Evolutionary conservation across 1,284 basidiomycete genomes (phyloP), one percentile per base, ranked within the genome.

Genomic region (Marasmius sp.): DNA sequence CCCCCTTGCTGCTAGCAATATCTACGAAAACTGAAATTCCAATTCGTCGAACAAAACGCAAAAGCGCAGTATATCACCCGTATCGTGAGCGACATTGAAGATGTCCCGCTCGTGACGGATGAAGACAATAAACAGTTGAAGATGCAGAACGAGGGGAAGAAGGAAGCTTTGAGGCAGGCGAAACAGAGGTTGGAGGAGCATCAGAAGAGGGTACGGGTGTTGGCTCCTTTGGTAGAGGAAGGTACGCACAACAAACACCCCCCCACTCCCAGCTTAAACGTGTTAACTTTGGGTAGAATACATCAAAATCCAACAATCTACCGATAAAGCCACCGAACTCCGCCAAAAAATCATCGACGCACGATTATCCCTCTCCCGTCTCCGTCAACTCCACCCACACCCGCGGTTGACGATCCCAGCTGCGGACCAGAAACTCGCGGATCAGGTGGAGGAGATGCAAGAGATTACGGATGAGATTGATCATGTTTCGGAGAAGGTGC

Each of bases 1-100:
- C 7, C 7, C 20, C 58, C 27, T 49, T 62, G 62, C 53, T n/a
- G n/a, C 60, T 53, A 94, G 91, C 82, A 88, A 3, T 91, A 88
- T 70, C 81, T 95, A 47, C 82, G 90, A n/a, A 89, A 91, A 67
- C 83, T 94, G 27, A 95, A 95, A 73, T 93, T 92, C 69, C 89
- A 90, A 65, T 94, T 92, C 68, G 78, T 94, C 22, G 92, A 95
- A 69, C 91, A 93, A 73, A 92, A 93, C 67, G 91, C 93, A 3
- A 95, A 95, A 72, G 85, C 92, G 65, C 87, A 89, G 72, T 95
- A 94, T 70, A 82, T 94, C 69, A 89, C 89, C 70, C 87, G 85
- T 0, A 93, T 95, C 66, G 89, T 94, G 56, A 91, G 88, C 70
- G 88, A 94, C 60, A 89, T 88, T 65, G 87, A 92, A 64, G 89